Evolutionary conservation across 2,329 filamentous ascomycete species (phyloP), one percentile per base, ranked within the genome.

Genomic region (Orbilia oligospora): DNA sequence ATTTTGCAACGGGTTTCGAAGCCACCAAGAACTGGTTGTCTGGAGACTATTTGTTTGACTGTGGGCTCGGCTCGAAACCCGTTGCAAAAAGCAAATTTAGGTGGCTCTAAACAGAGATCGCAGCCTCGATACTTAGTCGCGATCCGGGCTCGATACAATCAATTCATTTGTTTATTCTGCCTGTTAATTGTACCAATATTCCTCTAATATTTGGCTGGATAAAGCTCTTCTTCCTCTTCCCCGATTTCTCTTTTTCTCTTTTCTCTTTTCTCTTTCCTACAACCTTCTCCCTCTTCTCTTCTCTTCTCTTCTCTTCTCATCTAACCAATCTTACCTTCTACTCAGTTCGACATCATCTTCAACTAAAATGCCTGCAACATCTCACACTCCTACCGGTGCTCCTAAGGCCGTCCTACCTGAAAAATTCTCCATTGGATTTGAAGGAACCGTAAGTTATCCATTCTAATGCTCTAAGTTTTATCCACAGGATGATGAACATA

Each of bases 351-450:
- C 24, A 67, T 33, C 51, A 22, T 16, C 12, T 18, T 46, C n/a
- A 46, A 16, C 9, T 16, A 66, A 14, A 14, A 71, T 77, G 67
- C 41, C 67, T 16, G 36, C 18, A 16, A 63, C 73, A 0, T 36
- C 64, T 1, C 51, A 41, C 20, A 77, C 73, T 20, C 67, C 67
- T 41, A 58, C 51, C 18, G 65, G 67, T 3, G 73, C 73, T 27
- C 73, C 73, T 16, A 24, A 61, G 22, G 66, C 73, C 24, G 10
- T 61, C 8, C 56, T 76, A 16, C 73, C 67, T 4, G 41, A 53
- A 10, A 65, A 76, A 6, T 76, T 66, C 51, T 58, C 44, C 20
- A 36, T 58, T 0, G 73, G 73, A 16, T 77, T 71, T 18, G 58
- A 77, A 9, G 58, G 27, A 56, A 22, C 38, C 3, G 73, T 77